Percentiles rank a stretch among this genome's conserved stretches.
Evolutionary conservation across 495 filamentous ascomycete species (phyloP).

Genomic region (Pseudoneurospora amorphoporcata): DNA sequence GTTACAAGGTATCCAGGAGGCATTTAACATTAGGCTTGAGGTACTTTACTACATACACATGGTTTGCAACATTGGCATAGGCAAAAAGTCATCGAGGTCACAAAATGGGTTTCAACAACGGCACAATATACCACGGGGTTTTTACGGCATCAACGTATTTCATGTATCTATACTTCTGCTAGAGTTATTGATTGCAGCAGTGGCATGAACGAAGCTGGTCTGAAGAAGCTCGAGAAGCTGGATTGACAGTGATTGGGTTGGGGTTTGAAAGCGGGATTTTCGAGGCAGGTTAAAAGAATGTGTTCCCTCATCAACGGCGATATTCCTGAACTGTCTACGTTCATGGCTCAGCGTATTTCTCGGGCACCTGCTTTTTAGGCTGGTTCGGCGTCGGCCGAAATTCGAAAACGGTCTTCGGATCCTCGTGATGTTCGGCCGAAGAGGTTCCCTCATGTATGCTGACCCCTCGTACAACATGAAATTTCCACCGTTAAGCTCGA

Average conservation of each 20-base stretch:
- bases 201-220: neutral
- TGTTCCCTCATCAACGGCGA: no score
- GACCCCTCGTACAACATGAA: no score
- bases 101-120: slow-evolving; percentile 25
- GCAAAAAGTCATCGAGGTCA: slow-evolving; percentile 8
- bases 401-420: no score
- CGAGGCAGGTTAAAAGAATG: no score
- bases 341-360: no score
- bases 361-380: no score
- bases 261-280: neutral
- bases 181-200: neutral
- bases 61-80: neutral
- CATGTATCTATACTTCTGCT: neutral
- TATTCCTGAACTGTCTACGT: no score
- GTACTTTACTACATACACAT: neutral
- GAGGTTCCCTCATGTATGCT: no score
- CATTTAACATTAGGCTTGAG: neutral
- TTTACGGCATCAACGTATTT: neutral
- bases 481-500: no score
- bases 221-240: neutral
- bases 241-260: neutral
- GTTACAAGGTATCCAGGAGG: neutral
- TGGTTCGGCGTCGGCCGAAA: no score
- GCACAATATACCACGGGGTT: slow-evolving; percentile 3
- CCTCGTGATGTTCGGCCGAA: no score